Conservation (phyloP, 345 rosid species). For the Boechera stricta region DNA sequence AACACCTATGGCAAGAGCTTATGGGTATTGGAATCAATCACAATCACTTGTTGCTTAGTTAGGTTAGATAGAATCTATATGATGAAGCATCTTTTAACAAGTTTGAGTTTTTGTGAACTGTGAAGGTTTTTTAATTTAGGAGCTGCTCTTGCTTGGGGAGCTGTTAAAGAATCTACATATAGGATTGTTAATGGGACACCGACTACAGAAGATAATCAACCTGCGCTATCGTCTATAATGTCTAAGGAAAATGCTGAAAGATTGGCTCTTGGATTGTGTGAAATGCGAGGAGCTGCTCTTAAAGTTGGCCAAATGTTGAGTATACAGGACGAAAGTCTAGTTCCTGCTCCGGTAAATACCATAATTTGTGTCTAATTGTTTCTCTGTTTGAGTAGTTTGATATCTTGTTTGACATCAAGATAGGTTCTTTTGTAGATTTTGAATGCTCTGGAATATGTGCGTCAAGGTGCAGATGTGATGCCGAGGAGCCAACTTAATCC, state of each 20-base stretch:
- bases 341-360: slow-evolving; percentile 87
- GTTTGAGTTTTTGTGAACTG: slow-evolving; percentile 41
- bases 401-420: slow-evolving; percentile 31
- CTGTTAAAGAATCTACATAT: slow-evolving; percentile 83
- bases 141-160: slow-evolving; percentile 98
- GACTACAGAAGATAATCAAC: slow-evolving; percentile 56
- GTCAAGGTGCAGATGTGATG: slow-evolving; percentile 99
- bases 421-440: slow-evolving; percentile 63
- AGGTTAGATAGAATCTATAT: slow-evolving; percentile 5
- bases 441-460: slow-evolving; percentile 94
- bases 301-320: slow-evolving; percentile 97
- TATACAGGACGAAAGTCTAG: slow-evolving; percentile 95
- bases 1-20: slow-evolving; percentile 84
- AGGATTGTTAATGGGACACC: slow-evolving; percentile 81
- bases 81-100: not conserved
- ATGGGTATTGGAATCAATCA: slow-evolving; percentile 58
- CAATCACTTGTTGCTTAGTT: not conserved
- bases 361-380: not conserved
- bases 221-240: slow-evolving; percentile 72
- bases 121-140: slow-evolving; percentile 98
- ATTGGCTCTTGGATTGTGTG: slow-evolving; percentile 84
- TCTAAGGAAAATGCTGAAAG: slow-evolving; percentile 94
- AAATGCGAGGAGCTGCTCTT: slow-evolving; percentile 99
- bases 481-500: slow-evolving; percentile 89
- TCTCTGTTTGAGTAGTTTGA: not conserved